phyloP scores from a whole-genome alignment of 306 rosid species.

The Vigna mungo region DNA sequence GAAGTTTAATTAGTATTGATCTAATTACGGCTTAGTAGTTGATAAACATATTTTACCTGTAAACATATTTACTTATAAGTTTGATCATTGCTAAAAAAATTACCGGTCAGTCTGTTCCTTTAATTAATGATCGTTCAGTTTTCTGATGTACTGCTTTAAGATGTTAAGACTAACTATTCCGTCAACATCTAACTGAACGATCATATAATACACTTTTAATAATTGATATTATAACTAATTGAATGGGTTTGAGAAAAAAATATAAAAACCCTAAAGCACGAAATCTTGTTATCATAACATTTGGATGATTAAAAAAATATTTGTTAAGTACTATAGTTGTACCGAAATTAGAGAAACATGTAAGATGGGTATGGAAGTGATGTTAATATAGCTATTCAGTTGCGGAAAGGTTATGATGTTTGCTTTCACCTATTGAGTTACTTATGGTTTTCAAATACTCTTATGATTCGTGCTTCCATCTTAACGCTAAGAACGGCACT shows the following conservation, averaged over 20 bases:
- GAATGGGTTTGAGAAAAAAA: no score
- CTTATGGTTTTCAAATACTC: neutral
- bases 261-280: no score
- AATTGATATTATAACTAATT: no score
- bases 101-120: fast-evolving
- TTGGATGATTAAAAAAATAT: neutral
- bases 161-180: no score
- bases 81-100: no score
- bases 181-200: fast-evolving
- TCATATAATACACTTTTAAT: no score
- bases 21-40: no score
- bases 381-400: neutral
- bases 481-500: neutral
- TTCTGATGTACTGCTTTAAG: no score
- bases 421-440: neutral
- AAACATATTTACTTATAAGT: no score
- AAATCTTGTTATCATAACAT: neutral
- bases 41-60: no score
- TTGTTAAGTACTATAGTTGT: neutral
- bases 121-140: no score
- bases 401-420: neutral
- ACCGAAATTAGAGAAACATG: neutral
- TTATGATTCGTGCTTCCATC: neutral
- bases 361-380: neutral
- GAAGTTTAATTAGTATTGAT: no score